A percentile compares a stretch with the other conserved stretches of the same genome.
These are phyloP conservation scores for Solanum hybrid DNA, from an alignment of 305 asterid genomes.

Conservation along the genomic window DNA sequence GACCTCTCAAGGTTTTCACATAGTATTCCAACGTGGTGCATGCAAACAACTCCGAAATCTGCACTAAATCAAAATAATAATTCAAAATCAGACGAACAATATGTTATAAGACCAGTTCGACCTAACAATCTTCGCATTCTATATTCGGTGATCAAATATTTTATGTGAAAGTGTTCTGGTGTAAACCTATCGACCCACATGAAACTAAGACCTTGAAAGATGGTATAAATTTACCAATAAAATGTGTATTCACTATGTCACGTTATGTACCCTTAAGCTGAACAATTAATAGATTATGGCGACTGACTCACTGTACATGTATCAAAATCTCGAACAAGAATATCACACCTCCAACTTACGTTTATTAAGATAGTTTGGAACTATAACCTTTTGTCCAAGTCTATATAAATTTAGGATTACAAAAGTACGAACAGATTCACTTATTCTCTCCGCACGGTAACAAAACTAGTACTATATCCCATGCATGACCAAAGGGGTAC, in stretches of 20 bases:
- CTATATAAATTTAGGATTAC: background rate
- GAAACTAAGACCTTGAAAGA: background rate
- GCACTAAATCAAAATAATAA: background rate
- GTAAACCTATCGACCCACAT: background rate
- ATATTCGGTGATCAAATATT: background rate
- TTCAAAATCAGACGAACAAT: background rate
- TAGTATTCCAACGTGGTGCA: constrained; percentile 84
- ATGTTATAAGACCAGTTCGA: background rate
- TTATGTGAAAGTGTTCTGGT: background rate
- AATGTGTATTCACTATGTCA: background rate
- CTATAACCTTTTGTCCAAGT: background rate
- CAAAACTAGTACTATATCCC: background rate
- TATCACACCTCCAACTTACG: background rate
- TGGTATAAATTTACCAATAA: background rate
- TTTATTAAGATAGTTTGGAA: background rate
- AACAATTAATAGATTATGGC: background rate
- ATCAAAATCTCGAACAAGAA: background rate
- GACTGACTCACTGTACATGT: background rate
- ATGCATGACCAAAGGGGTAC: background rate
- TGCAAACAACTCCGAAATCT: constrained; percentile 75
- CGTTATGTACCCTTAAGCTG: background rate
- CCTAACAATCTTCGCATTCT: background rate
- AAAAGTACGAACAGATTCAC: background rate
- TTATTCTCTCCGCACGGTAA: background rate
- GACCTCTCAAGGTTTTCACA: constrained; percentile 89